Percentiles rank a stretch among this genome's conserved stretches.
Conservation (phyloP, 2,329 filamentous ascomycete species). For the Penicillium frequentans region DNA sequence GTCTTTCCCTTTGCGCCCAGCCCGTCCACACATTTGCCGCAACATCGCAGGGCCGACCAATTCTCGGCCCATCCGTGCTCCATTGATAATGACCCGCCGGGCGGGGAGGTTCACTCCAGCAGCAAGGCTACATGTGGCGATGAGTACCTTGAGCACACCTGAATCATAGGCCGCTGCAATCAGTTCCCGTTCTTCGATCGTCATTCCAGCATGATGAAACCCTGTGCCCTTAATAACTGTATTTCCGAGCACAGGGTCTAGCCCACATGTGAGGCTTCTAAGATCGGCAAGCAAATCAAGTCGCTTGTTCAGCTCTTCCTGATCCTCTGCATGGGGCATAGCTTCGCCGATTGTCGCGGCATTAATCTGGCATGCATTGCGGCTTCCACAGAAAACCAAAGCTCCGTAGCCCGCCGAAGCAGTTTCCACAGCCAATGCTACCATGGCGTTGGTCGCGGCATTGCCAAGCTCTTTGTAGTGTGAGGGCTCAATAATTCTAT, state of each 20-base stretch:
- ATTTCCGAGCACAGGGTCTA: conserved; percentile 65
- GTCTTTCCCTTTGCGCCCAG: conserved; percentile 76
- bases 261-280: conserved; percentile 63
- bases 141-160: conserved; percentile 67
- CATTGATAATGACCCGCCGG: conserved; percentile 72
- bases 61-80: conserved; percentile 72
- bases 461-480: conserved; percentile 63
- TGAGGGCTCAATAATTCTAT: conserved; percentile 56
- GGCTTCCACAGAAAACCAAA: conserved; percentile 72
- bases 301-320: conserved; percentile 56
- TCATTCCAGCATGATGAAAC: conserved; percentile 67
- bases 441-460: conserved; percentile 67
- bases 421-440: conserved; percentile 69
- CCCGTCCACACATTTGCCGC: conserved; percentile 76
- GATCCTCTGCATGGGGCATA: conserved; percentile 57
- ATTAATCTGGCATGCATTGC: conserved; percentile 65
- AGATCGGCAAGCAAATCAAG: conserved; percentile 66
- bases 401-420: conserved; percentile 68
- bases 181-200: conserved; percentile 71
- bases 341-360: conserved; percentile 67
- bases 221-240: conserved; percentile 68
- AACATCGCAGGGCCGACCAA: conserved; percentile 77
- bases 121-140: conserved; percentile 77
- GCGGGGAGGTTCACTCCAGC: conserved; percentile 77
- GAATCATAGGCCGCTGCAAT: conserved; percentile 70